phyloP scores from a whole-genome alignment of 2,329 filamentous ascomycete genomes.

The Colletotrichum sp. region DNA sequence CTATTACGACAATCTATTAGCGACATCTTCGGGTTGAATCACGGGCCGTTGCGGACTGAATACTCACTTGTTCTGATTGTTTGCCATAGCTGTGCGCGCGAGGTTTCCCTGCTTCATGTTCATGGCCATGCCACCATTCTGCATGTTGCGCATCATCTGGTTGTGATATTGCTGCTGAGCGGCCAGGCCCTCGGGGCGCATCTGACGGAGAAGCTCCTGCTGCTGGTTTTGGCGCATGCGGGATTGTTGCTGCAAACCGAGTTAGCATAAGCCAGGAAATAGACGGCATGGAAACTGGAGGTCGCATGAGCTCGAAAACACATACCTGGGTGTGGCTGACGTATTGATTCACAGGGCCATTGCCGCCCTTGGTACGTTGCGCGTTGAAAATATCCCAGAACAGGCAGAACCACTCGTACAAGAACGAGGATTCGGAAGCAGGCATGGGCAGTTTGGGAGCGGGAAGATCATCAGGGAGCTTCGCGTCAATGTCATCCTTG shows the following conservation, averaged over 20 bases:
- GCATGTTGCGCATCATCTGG: conserved; percentile 71
- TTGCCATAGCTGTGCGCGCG: conserved; percentile 78
- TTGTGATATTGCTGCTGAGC: conserved; percentile 60
- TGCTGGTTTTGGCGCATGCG: conserved; percentile 78
- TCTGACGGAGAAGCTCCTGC: conserved; percentile 76
- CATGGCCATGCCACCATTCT: conserved; percentile 64
- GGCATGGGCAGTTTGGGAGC: conserved; percentile 71
- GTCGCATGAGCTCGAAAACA: conserved; percentile 27
- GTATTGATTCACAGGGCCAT: conserved; percentile 73
- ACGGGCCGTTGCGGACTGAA: neutral
- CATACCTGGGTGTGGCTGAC: conserved; percentile 82
- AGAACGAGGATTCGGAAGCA: conserved; percentile 76
- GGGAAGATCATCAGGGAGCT: conserved; percentile 82
- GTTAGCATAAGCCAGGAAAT: conserved; percentile 23
- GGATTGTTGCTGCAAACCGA: conserved; percentile 60
- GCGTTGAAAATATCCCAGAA: conserved; percentile 97
- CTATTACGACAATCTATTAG: conserved; percentile 39
- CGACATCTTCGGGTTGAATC: neutral
- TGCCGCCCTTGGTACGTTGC: conserved; percentile 73
- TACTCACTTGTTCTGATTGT: conserved; percentile 74
- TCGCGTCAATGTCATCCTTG: conserved; percentile 77
- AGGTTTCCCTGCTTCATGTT: conserved; percentile 66
- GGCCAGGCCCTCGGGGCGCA: conserved; percentile 63
- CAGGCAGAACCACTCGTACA: conserved; percentile 97
- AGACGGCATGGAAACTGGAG: conserved; percentile 8